A percentile compares a stretch with the other conserved stretches of the same genome.
Conservation (phyloP, 2,329 filamentous ascomycete species). For the Pseudocercospora fijiensis region DNA sequence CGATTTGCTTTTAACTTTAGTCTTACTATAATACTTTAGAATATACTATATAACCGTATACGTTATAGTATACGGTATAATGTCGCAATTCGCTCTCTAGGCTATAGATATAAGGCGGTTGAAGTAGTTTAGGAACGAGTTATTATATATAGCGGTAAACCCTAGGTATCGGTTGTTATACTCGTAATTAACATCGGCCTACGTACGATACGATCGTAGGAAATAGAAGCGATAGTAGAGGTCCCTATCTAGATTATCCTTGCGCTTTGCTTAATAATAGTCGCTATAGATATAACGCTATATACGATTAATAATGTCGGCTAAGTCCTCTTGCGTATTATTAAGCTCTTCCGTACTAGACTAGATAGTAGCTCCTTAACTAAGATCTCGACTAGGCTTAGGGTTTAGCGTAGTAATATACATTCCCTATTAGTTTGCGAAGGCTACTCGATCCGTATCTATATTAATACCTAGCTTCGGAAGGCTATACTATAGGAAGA, state of each 20-base stretch:
- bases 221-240: background rate
- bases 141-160: too few relatives aligned
- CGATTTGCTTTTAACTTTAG: background rate
- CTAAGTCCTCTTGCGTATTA: too few relatives aligned
- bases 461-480: background rate
- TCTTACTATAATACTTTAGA: background rate
- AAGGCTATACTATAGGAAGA: too few relatives aligned
- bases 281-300: background rate
- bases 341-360: background rate
- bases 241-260: background rate
- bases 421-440: too few relatives aligned
- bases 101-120: too few relatives aligned
- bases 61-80: background rate
- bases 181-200: too few relatives aligned
- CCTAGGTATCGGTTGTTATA: too few relatives aligned
- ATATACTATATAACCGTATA: too few relatives aligned
- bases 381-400: background rate
- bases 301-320: background rate
- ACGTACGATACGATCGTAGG: background rate
- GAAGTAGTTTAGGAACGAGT: too few relatives aligned
- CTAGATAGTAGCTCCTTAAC: background rate
- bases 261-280: background rate
- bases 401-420: too few relatives aligned
- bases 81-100: background rate
- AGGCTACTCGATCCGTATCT: too few relatives aligned